Base-by-base conservation (phyloP, 495 filamentous ascomycete species). In the Aspergillus sclerotiicarbonarius region DNA sequence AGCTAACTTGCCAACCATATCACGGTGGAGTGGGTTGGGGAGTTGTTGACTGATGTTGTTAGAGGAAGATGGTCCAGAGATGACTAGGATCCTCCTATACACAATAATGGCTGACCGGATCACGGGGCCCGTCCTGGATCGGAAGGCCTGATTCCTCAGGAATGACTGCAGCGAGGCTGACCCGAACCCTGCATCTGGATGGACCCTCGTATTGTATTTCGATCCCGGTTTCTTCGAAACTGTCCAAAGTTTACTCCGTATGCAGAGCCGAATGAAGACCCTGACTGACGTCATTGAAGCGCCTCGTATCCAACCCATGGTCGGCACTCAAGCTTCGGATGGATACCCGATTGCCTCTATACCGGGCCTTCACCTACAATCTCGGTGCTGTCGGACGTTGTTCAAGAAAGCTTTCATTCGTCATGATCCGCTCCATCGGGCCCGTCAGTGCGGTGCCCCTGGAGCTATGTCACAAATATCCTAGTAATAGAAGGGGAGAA, bases 401-500 rank as follows among this genome's bases (percentile, higher is more conserved):
- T 31, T 6, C 25, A 15, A 32, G 16, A 25, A 50, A 16, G 29
- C 47, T 50, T 31, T 50, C 47, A 50, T 50, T 50, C 47, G n/a
- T 50, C 47, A 50, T 50, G 29, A 50, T 13, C 44, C 6, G 25
- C 46, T 29, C 21, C 21, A n/a, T 20, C 18, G 3, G 46, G 21
- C 20, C 29, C 20, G 8, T 49, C 46, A 49, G 21, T 49, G 6
- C 20, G 21, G 31, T 5, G 4, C 21, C n/a, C 29, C 29, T 31
- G 47, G 29, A 50, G 6, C 8, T 4, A 6, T 41, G 37, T 41
- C 37, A 41, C 18, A 50, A 50, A 32, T 13, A 16, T 50, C 47
- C 47, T 50, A 48, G 37, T 31, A 53, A 48, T 48, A 47, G 33
- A 47, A 48, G 46, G 39, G 35, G 21, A 33, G 29, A 37, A 43